Conservation (phyloP, 495 filamentous ascomycete genomes). For the Podospora appendiculata region DNA sequence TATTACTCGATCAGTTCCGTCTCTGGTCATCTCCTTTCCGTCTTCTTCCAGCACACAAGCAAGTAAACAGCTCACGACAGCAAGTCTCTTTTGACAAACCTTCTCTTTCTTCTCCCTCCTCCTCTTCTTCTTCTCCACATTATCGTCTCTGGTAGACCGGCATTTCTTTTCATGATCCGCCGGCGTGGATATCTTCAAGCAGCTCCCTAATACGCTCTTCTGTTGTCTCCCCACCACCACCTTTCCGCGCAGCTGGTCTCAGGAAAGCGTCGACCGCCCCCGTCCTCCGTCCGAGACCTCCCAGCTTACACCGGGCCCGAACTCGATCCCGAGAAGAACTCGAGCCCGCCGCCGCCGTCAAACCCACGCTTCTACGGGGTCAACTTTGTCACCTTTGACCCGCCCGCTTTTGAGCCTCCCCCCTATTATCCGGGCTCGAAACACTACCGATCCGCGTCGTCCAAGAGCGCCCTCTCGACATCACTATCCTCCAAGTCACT, state of each 20-base stretch:
- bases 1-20: not conserved
- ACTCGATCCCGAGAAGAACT: too few species aligned
- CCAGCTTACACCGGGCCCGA: too few species aligned
- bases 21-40: not conserved
- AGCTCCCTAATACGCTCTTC: constrained; percentile 6
- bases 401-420: too few species aligned
- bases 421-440: too few species aligned
- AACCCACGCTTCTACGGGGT: not conserved
- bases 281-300: not conserved
- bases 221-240: constrained; percentile 14
- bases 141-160: constrained; percentile 21
- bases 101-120: not conserved
- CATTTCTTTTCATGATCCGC: not conserved
- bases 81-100: not conserved
- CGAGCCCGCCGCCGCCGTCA: not conserved
- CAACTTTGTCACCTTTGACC: not conserved
- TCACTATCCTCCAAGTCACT: constrained; percentile 8
- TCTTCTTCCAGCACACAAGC: not conserved
- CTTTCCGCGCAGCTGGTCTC: constrained; percentile 12
- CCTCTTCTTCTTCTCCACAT: not conserved
- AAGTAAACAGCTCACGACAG: not conserved
- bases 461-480: too few species aligned
- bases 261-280: constrained; percentile 3
- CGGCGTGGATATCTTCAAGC: constrained; percentile 13
- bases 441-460: too few species aligned